Conservation (phyloP, 352 stramenopile genomes). For the Globisporangium middletonii region DNA sequence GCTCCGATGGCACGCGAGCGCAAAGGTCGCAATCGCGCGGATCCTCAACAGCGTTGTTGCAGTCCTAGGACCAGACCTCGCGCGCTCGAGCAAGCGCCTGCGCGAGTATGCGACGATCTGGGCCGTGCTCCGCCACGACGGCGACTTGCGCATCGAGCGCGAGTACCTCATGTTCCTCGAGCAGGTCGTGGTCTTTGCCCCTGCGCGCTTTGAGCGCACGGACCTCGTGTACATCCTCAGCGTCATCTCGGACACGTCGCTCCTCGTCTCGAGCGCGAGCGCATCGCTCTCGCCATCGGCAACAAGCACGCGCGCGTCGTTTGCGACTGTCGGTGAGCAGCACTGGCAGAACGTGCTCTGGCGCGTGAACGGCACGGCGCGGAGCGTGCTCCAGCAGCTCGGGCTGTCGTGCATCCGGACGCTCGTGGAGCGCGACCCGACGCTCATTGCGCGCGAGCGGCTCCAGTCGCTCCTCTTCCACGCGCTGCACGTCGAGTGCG, state of each 20-base stretch:
- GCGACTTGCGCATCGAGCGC: slow-evolving; percentile 63
- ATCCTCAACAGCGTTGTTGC: slow-evolving; percentile 72
- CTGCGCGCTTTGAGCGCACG: slow-evolving; percentile 39
- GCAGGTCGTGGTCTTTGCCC: slow-evolving; percentile 79
- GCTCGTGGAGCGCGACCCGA: slow-evolving; percentile 68
- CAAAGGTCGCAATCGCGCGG: slow-evolving; percentile 47
- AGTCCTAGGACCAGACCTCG: slow-evolving; percentile 51
- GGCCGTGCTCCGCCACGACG: slow-evolving; percentile 60
- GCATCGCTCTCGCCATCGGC: slow-evolving; percentile 9
- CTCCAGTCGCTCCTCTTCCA: slow-evolving; percentile 73
- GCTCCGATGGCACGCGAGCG: slow-evolving; percentile 40
- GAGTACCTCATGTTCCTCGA: slow-evolving; percentile 80
- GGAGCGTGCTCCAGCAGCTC: slow-evolving; percentile 66
- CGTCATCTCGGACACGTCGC: slow-evolving; percentile 39
- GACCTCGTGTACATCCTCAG: slow-evolving; percentile 61
- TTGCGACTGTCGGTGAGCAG: slow-evolving; percentile 17
- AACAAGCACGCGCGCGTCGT: slow-evolving; percentile 13
- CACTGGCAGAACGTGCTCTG: slow-evolving; percentile 32
- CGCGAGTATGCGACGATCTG: slow-evolving; percentile 69
- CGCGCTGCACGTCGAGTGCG: slow-evolving; percentile 69
- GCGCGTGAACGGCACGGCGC: slow-evolving; percentile 46
- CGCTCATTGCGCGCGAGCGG: slow-evolving; percentile 50
- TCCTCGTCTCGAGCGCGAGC: neutral
- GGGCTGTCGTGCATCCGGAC: slow-evolving; percentile 71
- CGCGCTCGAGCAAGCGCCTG: slow-evolving; percentile 31